Percentiles rank a stretch among this genome's conserved stretches.
Conservation (phyloP, 495 filamentous ascomycete species). For the Aspergillus funiculosus region DNA sequence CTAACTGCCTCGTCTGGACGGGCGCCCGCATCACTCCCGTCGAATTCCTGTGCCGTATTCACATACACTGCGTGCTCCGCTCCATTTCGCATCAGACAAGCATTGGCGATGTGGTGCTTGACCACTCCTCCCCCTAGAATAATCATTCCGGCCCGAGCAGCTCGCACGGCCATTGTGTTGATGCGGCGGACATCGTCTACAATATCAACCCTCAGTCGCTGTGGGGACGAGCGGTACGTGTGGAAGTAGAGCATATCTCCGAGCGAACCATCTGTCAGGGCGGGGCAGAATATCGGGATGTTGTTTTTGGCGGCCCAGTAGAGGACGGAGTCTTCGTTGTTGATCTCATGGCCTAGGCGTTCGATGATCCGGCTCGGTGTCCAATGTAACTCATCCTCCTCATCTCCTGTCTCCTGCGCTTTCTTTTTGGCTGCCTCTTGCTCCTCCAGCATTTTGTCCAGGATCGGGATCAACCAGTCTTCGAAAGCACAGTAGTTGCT, state of each 20-base stretch:
- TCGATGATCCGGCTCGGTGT: constrained; percentile 84
- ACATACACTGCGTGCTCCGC: constrained; percentile 95
- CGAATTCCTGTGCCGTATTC: constrained; percentile 94
- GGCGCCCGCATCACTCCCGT: constrained; percentile 93
- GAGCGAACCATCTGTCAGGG: constrained; percentile 86
- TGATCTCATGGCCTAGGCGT: constrained; percentile 84
- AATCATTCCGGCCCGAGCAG: constrained; percentile 83
- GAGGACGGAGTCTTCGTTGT: constrained; percentile 77
- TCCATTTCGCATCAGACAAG: constrained; percentile 92
- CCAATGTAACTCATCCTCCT: constrained; percentile 73
- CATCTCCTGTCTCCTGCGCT: constrained; percentile 41
- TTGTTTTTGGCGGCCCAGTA: constrained; percentile 94
- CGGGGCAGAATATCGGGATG: constrained; percentile 95
- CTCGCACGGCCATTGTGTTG: constrained; percentile 81
- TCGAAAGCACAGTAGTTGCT: constrained; percentile 95
- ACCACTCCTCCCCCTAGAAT: constrained; percentile 88
- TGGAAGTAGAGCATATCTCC: constrained; percentile 99
- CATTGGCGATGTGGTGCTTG: constrained; percentile 98
- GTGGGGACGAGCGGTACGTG: constrained; percentile 77
- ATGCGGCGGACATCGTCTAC: constrained; percentile 83
- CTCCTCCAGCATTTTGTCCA: constrained; percentile 86
- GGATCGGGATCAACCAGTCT: constrained; percentile 91
- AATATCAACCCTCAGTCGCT: constrained; percentile 75
- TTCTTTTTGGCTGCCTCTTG: constrained; percentile 65
- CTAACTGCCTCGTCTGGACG: constrained; percentile 94